Evolutionary conservation across 2,329 filamentous ascomycete genomes (phyloP).

Genomic region (Myriangium duriaei): DNA sequence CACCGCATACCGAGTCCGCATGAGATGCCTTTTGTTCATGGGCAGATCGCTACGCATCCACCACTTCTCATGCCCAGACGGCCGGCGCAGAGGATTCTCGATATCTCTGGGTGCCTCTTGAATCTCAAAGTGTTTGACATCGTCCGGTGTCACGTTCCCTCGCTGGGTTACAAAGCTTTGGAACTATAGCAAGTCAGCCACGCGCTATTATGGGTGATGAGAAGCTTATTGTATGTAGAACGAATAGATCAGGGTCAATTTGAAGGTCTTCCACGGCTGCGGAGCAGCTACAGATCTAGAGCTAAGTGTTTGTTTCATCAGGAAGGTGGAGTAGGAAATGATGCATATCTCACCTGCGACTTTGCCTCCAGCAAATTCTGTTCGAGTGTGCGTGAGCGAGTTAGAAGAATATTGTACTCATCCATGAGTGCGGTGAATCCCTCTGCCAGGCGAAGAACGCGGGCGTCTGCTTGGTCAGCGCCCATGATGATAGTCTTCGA

Average conservation of each 20-base stretch:
- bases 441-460: constrained; percentile 29
- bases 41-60: constrained; percentile 8
- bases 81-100: constrained; percentile 3
- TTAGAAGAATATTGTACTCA: constrained; percentile 34
- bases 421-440: constrained; percentile 35
- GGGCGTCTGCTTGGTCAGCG: constrained; percentile 8
- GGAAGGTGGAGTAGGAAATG: constrained; percentile 12
- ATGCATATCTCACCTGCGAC: constrained; percentile 32
- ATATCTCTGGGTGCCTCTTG: constrained; percentile 3
- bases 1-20: constrained; percentile 22
- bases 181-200: constrained; percentile 5
- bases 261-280: constrained; percentile 35
- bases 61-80: constrained; percentile 6
- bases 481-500: background rate
- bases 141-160: constrained; percentile 1
- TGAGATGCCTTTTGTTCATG: constrained; percentile 10
- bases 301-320: constrained; percentile 38
- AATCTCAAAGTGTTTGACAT: constrained; percentile 5
- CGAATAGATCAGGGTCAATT: constrained; percentile 29
- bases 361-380: constrained; percentile 35
- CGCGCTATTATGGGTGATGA: background rate
- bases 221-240: background rate
- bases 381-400: constrained; percentile 33
- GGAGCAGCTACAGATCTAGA: constrained; percentile 39
- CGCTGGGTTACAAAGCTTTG: constrained; percentile 4